phyloP scores from a whole-genome alignment of 2,329 filamentous ascomycete species.

The Helotiales sp. region DNA sequence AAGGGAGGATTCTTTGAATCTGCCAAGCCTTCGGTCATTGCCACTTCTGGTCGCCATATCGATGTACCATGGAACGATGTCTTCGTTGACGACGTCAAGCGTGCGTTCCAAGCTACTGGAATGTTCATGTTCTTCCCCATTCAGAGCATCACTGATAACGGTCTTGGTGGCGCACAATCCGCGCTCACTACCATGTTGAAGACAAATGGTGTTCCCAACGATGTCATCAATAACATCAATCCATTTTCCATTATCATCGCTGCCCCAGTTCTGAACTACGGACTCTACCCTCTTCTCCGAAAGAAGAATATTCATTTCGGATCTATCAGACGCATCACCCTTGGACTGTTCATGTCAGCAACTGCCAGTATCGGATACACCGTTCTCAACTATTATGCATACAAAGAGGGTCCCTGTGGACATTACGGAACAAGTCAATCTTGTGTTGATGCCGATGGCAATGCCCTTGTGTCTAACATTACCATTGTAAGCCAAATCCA shows the following conservation, averaged over 20 bases:
- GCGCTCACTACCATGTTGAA: conserved; percentile 65
- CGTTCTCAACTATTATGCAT: conserved; percentile 65
- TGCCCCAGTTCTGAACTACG: conserved; percentile 70
- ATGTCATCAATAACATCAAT: conserved; percentile 77
- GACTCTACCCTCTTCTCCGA: conserved; percentile 72
- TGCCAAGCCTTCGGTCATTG: conserved; percentile 68
- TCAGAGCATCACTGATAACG: conserved; percentile 46
- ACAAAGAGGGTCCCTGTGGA: conserved; percentile 65
- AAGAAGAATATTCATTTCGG: conserved; percentile 68
- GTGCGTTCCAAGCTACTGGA: conserved; percentile 70
- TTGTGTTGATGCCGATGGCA: conserved; percentile 31
- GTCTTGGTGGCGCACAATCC: conserved; percentile 55
- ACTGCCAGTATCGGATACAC: conserved; percentile 62
- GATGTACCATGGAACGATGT: conserved; percentile 84
- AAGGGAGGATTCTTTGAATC: conserved; percentile 65
- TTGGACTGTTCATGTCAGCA: conserved; percentile 69
- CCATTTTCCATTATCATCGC: conserved; percentile 76
- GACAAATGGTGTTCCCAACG: conserved; percentile 75
- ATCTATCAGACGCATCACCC: conserved; percentile 75
- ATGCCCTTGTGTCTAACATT: conserved; percentile 33
- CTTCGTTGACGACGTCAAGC: conserved; percentile 78
- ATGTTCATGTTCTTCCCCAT: conserved; percentile 65
- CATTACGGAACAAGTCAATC: conserved; percentile 38
- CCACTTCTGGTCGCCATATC: conserved; percentile 56
- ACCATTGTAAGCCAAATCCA: too few relatives aligned